These are phyloP conservation scores for Phytophthora capsici DNA, from an alignment of 352 stramenopile genomes.

Conservation along the genomic window DNA sequence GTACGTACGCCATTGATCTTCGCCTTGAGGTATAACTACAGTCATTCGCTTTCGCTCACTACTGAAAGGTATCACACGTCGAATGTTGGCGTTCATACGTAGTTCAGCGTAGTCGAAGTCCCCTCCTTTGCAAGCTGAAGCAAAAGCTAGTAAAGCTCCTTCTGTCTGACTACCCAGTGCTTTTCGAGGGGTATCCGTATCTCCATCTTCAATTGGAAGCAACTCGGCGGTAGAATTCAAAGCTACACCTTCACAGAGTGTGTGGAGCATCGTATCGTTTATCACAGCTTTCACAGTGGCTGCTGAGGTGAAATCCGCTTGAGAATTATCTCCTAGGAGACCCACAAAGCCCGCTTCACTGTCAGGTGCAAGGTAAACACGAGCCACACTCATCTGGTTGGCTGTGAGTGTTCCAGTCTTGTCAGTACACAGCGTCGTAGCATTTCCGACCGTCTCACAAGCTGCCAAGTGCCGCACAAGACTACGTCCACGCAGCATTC, in stretches of 20 bases:
- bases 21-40: slow-evolving; percentile 65
- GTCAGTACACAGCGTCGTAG: slow-evolving; percentile 97
- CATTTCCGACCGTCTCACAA: slow-evolving; percentile 97
- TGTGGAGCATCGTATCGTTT: slow-evolving; percentile 20
- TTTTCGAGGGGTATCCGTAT: slow-evolving; percentile 21
- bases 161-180: slow-evolving; percentile 58
- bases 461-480: slow-evolving; percentile 96
- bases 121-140: slow-evolving; percentile 17
- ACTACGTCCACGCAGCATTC: slow-evolving; percentile 97
- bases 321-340: slow-evolving; percentile 1
- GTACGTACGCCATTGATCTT: slow-evolving; percentile 35
- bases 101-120: slow-evolving; percentile 43
- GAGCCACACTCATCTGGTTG: slow-evolving; percentile 95
- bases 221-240: slow-evolving; percentile 89
- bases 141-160: slow-evolving; percentile 52
- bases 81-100: slow-evolving; percentile 23
- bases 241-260: slow-evolving; percentile 77
- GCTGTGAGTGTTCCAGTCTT: slow-evolving; percentile 96
- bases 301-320: slow-evolving; percentile 22
- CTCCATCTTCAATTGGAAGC: slow-evolving; percentile 35
- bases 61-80: slow-evolving; percentile 85
- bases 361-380: slow-evolving; percentile 57
- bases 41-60: slow-evolving; percentile 95
- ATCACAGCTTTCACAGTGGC: slow-evolving; percentile 1
- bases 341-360: slow-evolving; percentile 17